Conservation (phyloP, 805 yeast genomes). For the Aciculoconidium aculeatum region DNA sequence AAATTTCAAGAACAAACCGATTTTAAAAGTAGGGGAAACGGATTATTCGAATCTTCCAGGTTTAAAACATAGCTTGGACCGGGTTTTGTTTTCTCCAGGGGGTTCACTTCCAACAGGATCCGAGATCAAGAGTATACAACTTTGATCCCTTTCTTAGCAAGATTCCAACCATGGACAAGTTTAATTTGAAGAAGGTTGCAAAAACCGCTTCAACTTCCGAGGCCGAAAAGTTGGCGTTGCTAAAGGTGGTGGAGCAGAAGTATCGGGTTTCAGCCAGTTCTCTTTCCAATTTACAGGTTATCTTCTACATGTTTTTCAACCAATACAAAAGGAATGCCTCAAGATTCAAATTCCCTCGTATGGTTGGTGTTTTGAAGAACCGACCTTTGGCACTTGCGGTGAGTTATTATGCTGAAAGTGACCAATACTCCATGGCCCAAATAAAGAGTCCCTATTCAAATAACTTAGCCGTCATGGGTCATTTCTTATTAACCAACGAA, state of each 20-base stretch:
- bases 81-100: conserved; percentile 74
- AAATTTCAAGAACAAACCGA: conserved; percentile 1
- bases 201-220: conserved; percentile 62
- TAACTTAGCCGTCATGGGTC: conserved; percentile 74
- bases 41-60: conserved; percentile 40
- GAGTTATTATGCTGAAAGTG: conserved; percentile 61
- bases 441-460: too few relatives aligned
- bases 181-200: conserved; percentile 53
- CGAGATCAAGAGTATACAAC: conserved; percentile 68
- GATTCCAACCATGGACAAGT: conserved; percentile 59
- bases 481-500: conserved; percentile 61
- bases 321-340: conserved; percentile 20
- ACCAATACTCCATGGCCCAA: conserved; percentile 61
- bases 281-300: conserved; percentile 70
- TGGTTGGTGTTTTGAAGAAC: conserved; percentile 5
- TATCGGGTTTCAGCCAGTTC: conserved; percentile 90
- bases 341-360: conserved; percentile 21
- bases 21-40: conserved; percentile 15
- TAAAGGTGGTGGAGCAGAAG: conserved; percentile 37
- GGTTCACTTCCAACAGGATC: conserved; percentile 74
- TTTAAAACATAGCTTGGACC: conserved; percentile 60
- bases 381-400: conserved; percentile 10
- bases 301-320: conserved; percentile 66
- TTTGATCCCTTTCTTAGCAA: conserved; percentile 55
- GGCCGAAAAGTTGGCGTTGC: conserved; percentile 45